Percentiles rank a stretch among this genome's conserved stretches.
phyloP scores from a whole-genome alignment of 495 filamentous ascomycete species.

The Cercophora samala region DNA sequence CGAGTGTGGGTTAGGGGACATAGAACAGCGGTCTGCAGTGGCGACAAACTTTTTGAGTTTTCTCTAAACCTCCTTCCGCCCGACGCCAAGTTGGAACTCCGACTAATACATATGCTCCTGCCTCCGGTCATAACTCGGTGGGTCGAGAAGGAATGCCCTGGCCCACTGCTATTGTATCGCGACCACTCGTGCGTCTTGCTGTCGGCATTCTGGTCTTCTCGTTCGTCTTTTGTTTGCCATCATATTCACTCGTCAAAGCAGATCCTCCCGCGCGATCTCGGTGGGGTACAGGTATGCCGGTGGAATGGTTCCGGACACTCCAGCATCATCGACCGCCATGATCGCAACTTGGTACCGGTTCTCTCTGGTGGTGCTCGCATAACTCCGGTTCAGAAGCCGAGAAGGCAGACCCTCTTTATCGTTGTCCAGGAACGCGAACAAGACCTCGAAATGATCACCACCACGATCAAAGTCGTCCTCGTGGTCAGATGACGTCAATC shows the following conservation, averaged over 20 bases:
- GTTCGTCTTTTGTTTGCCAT: neutral
- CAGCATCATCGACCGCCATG: neutral
- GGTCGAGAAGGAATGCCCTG: neutral
- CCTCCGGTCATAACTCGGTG: neutral
- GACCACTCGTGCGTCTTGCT: too few relatives aligned
- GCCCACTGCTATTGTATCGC: neutral
- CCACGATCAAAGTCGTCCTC: neutral
- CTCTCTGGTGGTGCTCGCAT: neutral
- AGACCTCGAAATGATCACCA: neutral
- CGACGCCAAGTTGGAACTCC: neutral
- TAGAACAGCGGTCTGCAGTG: neutral
- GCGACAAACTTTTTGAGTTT: neutral
- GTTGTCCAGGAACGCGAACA: neutral
- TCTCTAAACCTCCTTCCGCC: neutral
- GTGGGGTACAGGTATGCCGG: neutral
- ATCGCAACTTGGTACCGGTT: neutral
- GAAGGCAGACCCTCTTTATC: neutral
- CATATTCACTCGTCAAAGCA: neutral
- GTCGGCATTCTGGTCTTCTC: neutral
- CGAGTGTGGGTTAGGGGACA: neutral
- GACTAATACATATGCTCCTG: neutral
- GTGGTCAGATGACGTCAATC: neutral
- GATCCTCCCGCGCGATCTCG: neutral
- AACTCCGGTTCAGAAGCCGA: neutral
- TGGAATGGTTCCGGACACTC: neutral